Base-by-base conservation (phyloP, 2,329 filamentous ascomycete species). In the Helminthosporium solani region DNA sequence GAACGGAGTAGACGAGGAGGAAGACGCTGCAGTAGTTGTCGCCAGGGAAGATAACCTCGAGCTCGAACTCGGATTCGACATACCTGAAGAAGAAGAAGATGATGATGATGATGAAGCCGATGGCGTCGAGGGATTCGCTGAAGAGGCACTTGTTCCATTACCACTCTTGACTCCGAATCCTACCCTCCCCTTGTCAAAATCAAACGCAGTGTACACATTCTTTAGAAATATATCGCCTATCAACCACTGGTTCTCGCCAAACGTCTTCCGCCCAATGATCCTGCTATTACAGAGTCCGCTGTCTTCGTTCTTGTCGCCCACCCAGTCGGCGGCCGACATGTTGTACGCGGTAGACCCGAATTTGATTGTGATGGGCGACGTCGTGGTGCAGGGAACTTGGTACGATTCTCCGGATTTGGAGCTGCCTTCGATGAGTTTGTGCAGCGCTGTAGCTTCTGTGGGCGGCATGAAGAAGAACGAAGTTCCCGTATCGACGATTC, bases 151-250 rank as follows among this genome's bases (percentile, higher is more conserved):
- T 42, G 18, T 37, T 11, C 30, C 41, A 20, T 33, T 33, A 5
- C 27, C 50, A n/a, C 43, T 42, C 54, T 64, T 63, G 12, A 61
- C 56, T 0, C 68, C 70, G 33, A 73, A 62, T 3, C 85, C 87
- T 53, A 90, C 81, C 41, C 78, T 79, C 34, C 68, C 71, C 53
- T 83, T 63, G 52, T 92, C 89, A 42, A 81, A 82, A 66, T 96
- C 90, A 65, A 95, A 95, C 19, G 94, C 85, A 1, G 83, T 77
- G 64, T 95, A 95, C 14, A 95, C 90, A 57, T 95, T 95, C 74
- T 95, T 95, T 50, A 96, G 72, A 59, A 95, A 95, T 1, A 86
- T 82, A 55, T 90, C 90, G 2, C 90, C 90, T 1, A 95, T 70
- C n/a, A 96, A 76, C 89, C 90, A 95, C 21, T 83, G 71, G 27